Evolutionary conservation across 352 stramenopile genomes (phyloP).

Genomic region (Blastocystis hominis): DNA sequence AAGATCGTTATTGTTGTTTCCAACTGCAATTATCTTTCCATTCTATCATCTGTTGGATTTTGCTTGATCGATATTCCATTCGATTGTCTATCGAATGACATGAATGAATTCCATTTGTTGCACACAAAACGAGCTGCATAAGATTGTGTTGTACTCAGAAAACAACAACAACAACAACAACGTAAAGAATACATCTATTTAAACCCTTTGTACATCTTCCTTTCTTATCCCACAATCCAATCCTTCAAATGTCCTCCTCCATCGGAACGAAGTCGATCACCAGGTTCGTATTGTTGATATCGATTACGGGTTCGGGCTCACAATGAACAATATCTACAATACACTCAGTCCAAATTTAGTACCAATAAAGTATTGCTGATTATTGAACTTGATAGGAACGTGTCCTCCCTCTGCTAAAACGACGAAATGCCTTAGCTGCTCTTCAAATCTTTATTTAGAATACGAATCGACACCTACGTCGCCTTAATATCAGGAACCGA

Average conservation of each 20-base stretch:
- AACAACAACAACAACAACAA: no score
- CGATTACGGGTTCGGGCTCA: conserved; percentile 4
- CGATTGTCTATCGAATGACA: no score
- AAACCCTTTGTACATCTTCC: neutral
- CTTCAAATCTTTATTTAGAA: conserved; percentile 5
- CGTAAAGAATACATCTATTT: no score
- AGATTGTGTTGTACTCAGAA: no score
- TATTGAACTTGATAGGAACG: conserved; percentile 22
- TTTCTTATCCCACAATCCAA: neutral
- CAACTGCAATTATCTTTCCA: neutral
- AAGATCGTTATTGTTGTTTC: neutral
- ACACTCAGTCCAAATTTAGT: neutral
- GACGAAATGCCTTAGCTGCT: neutral
- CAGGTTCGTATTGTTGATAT: conserved; percentile 53
- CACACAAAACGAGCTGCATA: no score
- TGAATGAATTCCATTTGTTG: no score
- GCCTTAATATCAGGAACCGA: neutral
- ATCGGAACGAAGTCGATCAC: conserved; percentile 30
- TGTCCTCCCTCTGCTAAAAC: conserved; percentile 22
- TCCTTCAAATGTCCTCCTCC: neutral
- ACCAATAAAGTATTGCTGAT: conserved; percentile 7
- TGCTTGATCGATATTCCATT: neutral
- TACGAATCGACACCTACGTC: neutral
- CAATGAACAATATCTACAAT: conserved; percentile 38
- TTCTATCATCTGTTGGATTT: neutral